Base-by-base conservation (phyloP, 2,329 filamentous ascomycete species). In the Huntiella savannae region DNA sequence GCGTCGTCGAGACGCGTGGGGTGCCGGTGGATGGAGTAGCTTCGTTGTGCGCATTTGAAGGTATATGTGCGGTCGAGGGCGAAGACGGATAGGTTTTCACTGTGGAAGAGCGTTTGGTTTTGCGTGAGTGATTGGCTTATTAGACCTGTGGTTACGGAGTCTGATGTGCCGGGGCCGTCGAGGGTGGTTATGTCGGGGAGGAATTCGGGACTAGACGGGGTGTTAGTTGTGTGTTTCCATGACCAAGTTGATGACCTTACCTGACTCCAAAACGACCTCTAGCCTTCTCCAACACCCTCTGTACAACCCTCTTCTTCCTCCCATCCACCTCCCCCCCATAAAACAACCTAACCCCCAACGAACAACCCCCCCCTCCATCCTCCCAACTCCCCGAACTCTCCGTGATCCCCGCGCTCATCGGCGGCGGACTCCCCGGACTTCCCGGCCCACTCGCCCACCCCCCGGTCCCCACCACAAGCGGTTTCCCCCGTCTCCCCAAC, bases 1-100 rank as follows among this genome's bases (percentile, higher is more conserved):
- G 75, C 73, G 41, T 75, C 68, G 52, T 77, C 72, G 6, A 79
- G 64, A 8, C 68, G 63, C 32, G 62, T 55, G 8, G 59, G 60
- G 33, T 61, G 62, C 13, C 56, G 58, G 1, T 64, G 66, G 48
- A 63, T 64, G 4, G 70, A 66, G 56, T 78, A 78, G 52, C 66
- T 67, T 13, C 70, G 66, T 8, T 80, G 63, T 1, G 73, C 71
- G 40, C 66, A 64, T 57, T 78, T 78, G 61, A 81, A 73, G 37
- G 71, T 75, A 60, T 78, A 81, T 40, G 78, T 58, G 43, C 73
- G 66, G 57, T 80, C 76, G 8, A 79, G 64, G 0, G 73, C 67
- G 11, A 78, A 57, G 5, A 81, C 60, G 0, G 68, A 75, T 8
- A 81, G 63, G 13, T 73, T 73, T 19, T 72, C 69, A 2, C 71